A percentile compares a stretch with the other conserved stretches of the same genome.
Conservation (phyloP, 2,329 filamentous ascomycete species). For the Leptographium procerum region DNA sequence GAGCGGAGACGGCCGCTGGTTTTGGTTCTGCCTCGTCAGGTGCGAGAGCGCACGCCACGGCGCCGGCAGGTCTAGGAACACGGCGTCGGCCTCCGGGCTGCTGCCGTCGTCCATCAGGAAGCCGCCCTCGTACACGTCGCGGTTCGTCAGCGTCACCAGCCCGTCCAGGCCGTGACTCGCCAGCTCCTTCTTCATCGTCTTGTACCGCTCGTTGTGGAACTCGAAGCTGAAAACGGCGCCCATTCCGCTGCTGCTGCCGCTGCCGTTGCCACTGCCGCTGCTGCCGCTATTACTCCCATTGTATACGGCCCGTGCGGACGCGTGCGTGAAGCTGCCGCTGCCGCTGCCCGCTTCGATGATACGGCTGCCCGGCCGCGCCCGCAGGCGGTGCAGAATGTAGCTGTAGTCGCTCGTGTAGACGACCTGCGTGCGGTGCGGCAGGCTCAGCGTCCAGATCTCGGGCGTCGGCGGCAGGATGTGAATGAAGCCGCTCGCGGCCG, state of each 20-base stretch:
- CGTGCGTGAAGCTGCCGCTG: constrained; percentile 76
- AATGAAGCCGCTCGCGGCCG: constrained; percentile 56
- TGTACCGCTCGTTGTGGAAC: constrained; percentile 62
- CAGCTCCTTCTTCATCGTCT: constrained; percentile 59
- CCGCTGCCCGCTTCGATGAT: constrained; percentile 77
- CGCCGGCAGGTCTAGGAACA: constrained; percentile 72
- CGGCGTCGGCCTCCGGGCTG: constrained; percentile 53
- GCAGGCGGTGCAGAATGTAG: constrained; percentile 67
- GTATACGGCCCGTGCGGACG: constrained; percentile 64
- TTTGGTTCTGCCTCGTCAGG: constrained; percentile 42
- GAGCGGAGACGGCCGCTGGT: constrained; percentile 38
- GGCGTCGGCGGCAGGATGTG: constrained; percentile 71
- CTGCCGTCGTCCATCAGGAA: constrained; percentile 50
- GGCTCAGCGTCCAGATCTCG: constrained; percentile 68
- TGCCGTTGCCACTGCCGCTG: constrained; percentile 23
- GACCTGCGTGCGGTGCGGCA: constrained; percentile 75
- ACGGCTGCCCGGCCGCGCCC: constrained; percentile 58
- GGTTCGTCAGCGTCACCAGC: constrained; percentile 64
- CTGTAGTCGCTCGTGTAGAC: constrained; percentile 83
- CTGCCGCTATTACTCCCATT: constrained; percentile 33
- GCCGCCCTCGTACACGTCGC: constrained; percentile 67
- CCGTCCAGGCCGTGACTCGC: constrained; percentile 46
- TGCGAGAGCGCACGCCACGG: constrained; percentile 72
- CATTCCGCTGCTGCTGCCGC: constrained; percentile 20
- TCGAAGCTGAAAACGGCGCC: constrained; percentile 77